A percentile compares a stretch with the other conserved stretches of the same genome.
These are phyloP conservation scores for Thalassia testudinum DNA, from an alignment of 116 monocot genomes.

Conservation along the genomic window DNA sequence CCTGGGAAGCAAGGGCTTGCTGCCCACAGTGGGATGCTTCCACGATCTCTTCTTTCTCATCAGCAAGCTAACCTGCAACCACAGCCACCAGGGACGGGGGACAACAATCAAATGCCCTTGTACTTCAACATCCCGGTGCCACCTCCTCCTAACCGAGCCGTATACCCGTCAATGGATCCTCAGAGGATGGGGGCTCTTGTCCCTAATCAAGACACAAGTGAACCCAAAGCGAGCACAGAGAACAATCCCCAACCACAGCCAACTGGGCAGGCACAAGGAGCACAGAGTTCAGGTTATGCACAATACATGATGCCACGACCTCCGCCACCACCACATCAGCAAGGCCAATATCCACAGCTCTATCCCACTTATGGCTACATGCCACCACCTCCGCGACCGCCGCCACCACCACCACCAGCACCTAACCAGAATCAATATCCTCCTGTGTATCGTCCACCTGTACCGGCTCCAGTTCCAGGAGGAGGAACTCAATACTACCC, in stretches of 20 bases:
- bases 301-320: conserved; percentile 13
- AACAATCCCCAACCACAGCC: conserved; percentile 12
- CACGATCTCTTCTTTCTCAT: conserved; percentile 74
- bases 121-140: conserved; percentile 82
- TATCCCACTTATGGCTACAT: conserved; percentile 78
- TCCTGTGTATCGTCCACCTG: no score
- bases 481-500: no score
- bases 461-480: no score
- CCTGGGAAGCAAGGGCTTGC: conserved; percentile 32
- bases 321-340: conserved; percentile 18
- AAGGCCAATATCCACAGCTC: conserved; percentile 43
- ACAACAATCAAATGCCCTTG: conserved; percentile 17
- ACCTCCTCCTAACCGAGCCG: conserved; percentile 28
- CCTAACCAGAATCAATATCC: conserved; percentile 2
- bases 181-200: conserved; percentile 91
- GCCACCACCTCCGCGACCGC: conserved; percentile 32
- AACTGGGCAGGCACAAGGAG: conserved; percentile 14
- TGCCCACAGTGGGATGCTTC: conserved; percentile 67
- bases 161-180: conserved; percentile 95
- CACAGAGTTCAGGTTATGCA: conserved; percentile 15
- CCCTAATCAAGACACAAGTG: conserved; percentile 42
- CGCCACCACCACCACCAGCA: conserved; percentile 30
- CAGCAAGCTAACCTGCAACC: conserved; percentile 54
- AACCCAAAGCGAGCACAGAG: conserved; percentile 18
- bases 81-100: conserved; percentile 44